These are phyloP conservation scores for Poronia punctata DNA, from an alignment of 495 filamentous ascomycete genomes.

Conservation along the genomic window DNA sequence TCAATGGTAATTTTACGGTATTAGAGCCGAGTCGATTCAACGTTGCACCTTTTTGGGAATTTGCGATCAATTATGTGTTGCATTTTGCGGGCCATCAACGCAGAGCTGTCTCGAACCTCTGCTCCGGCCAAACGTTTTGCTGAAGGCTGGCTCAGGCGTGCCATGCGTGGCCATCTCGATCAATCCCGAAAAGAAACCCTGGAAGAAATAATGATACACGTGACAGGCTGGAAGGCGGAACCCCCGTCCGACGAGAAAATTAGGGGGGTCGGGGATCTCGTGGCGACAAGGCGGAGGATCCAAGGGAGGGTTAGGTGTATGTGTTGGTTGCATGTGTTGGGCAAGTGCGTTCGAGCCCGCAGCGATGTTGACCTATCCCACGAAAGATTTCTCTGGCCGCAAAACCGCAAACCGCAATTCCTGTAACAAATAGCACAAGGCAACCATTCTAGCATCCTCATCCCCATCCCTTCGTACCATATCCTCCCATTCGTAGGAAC, in stretches of 20 bases:
- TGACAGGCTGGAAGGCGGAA: slow-evolving; percentile 24
- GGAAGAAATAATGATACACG: slow-evolving; percentile 33
- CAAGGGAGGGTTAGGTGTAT: slow-evolving; percentile 13
- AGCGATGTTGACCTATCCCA: slow-evolving; percentile 14
- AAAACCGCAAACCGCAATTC: too few species aligned
- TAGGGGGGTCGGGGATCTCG: too few species aligned
- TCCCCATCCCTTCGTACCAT: slow-evolving; percentile 16
- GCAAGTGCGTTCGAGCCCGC: too few species aligned
- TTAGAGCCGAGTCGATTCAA: slow-evolving; percentile 29
- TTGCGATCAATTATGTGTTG: slow-evolving; percentile 34
- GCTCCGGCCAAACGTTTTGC: slow-evolving; percentile 29
- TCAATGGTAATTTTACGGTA: slow-evolving; percentile 26
- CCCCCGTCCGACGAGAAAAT: too few species aligned
- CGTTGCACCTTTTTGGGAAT: slow-evolving; percentile 30
- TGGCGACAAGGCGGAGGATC: slow-evolving; percentile 18
- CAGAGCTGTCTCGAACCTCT: slow-evolving; percentile 30
- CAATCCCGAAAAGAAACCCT: slow-evolving; percentile 26
- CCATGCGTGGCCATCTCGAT: too few species aligned
- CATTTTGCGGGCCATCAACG: slow-evolving; percentile 28
- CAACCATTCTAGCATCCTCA: slow-evolving; percentile 19
- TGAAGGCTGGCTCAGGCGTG: slow-evolving; percentile 29
- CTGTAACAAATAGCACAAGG: slow-evolving; percentile 12
- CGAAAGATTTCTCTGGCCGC: slow-evolving; percentile 4
- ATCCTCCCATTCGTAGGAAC: slow-evolving; percentile 9
- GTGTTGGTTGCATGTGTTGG: slow-evolving; percentile 14